Evolutionary conservation across 257 asterid genomes (phyloP), one percentile per base, ranked within the genome.

Genomic region (Solanum tarapatanum): DNA sequence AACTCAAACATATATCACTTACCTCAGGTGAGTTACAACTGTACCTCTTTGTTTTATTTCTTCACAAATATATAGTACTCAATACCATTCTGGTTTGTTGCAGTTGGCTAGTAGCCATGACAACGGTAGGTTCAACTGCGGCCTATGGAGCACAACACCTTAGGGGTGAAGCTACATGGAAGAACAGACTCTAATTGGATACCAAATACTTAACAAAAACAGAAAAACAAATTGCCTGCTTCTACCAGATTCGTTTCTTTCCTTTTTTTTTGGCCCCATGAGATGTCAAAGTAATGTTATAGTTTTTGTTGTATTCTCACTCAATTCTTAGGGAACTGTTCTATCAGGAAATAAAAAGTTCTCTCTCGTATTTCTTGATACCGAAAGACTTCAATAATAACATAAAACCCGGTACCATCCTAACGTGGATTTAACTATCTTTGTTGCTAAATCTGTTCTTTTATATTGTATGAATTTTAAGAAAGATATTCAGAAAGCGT

Each of bases 81-180:
- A 77, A 83, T 82, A 36, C 36, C 39, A 85, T 84, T 83, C 89
- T 88, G 85, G 80, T 88, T 82, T 86, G 19, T 93, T 66, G 91
- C 95, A 97, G 99, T 88, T 95, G 95, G 95, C 89, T 94, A 82
- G 99, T 97, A 68, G 98, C 96, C 88, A 91, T 93, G 23, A 95
- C 99, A 11, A 97, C 99, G 0, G 87, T 93, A 24, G 92, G 92
- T 87, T 97, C 98, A 28, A 94, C 98, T 6, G 96, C 90, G 1
- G 98, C 98, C 10, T 97, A 97, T 88, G 98, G 98, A 45, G 93
- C 91, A n/a, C 98, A 94, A 88, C 92, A 95, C 90, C 88, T 93
- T 88, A 90, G 89, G 86, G 89, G 80, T 23, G 84, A 92, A 86
- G 90, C 24, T 32, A 33, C 17, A 30, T 30, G 36, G 28, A 82